Percentiles rank a stretch among this genome's conserved stretches.
Conservation (phyloP, 306 rosid genomes). For the Lithocarpus polystachyus region DNA sequence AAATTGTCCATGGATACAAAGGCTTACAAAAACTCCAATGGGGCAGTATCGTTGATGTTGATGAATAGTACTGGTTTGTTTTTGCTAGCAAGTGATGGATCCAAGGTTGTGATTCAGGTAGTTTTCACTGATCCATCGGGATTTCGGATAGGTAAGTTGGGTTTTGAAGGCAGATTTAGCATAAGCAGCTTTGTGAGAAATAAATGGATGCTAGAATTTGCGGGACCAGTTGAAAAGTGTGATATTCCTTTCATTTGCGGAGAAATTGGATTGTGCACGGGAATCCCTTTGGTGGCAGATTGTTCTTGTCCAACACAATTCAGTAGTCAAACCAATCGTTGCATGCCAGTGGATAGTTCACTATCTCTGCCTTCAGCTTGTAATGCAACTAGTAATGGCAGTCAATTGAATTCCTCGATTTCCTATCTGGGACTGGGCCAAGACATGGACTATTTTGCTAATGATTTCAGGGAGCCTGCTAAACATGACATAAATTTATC, state of each 20-base stretch:
- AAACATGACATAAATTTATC: conserved; percentile 40
- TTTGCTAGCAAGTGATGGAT: conserved; percentile 50
- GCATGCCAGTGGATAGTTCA: conserved; percentile 58
- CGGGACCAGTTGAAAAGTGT: conserved; percentile 57
- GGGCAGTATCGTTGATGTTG: conserved; percentile 47
- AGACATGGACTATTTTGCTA: conserved; percentile 52
- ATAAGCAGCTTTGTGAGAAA: conserved; percentile 53
- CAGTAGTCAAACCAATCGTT: conserved; percentile 31
- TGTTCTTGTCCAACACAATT: conserved; percentile 78
- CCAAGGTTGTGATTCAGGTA: conserved; percentile 38
- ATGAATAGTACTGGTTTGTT: conserved; percentile 53
- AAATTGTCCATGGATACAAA: conserved; percentile 50
- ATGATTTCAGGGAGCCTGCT: conserved; percentile 44
- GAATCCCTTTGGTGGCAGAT: conserved; percentile 23
- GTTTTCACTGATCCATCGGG: conserved; percentile 31
- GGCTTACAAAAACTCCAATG: conserved; percentile 39
- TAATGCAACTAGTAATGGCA: not conserved
- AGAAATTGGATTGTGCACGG: conserved; percentile 55
- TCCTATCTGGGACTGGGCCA: conserved; percentile 56
- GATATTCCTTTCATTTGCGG: conserved; percentile 68
- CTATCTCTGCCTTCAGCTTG: conserved; percentile 55
- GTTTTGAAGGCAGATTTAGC: conserved; percentile 46
- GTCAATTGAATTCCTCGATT: conserved; percentile 44
- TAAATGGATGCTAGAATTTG: conserved; percentile 48
- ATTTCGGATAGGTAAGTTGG: conserved; percentile 64